Conservation (phyloP, 108 stramenopile species). For the Cyclotella baltica region DNA sequence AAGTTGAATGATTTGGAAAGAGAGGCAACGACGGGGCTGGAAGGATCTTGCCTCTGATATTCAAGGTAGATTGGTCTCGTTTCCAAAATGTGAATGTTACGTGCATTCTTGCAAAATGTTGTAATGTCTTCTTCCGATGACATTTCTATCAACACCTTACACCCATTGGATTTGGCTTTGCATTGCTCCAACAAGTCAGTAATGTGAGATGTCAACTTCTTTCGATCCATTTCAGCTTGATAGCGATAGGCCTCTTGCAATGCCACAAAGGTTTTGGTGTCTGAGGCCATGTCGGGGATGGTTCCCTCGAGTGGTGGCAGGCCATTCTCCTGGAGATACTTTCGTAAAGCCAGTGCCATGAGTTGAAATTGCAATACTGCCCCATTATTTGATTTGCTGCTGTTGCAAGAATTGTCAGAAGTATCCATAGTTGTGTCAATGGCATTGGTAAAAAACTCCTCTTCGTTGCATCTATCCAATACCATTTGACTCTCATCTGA, state of each 20-base stretch:
- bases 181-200: slow-evolving; percentile 37
- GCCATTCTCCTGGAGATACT: slow-evolving; percentile 58
- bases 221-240: slow-evolving; percentile 73
- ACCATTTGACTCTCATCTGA: slow-evolving; percentile 55
- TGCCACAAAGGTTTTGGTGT: slow-evolving; percentile 79
- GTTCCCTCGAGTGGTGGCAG: slow-evolving; percentile 87
- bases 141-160: slow-evolving; percentile 22
- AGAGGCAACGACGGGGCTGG: slow-evolving; percentile 24
- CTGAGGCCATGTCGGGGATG: slow-evolving; percentile 95
- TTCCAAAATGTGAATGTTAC: slow-evolving; percentile 61
- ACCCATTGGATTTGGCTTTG: slow-evolving; percentile 22
- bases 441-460: slow-evolving; percentile 19
- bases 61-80: slow-evolving; percentile 70
- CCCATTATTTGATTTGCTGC: background rate
- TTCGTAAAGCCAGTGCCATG: slow-evolving; percentile 58
- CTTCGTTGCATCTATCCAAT: slow-evolving; percentile 46
- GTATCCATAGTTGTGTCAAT: slow-evolving; percentile 11
- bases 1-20: slow-evolving; percentile 3
- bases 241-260: slow-evolving; percentile 83
- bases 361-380: slow-evolving; percentile 47
- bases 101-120: slow-evolving; percentile 82
- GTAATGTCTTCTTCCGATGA: slow-evolving; percentile 65
- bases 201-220: slow-evolving; percentile 35
- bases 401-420: background rate
- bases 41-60: slow-evolving; percentile 46